phyloP scores from a whole-genome alignment of 805 yeast genomes.

The Wickerhamiella nectarea region DNA sequence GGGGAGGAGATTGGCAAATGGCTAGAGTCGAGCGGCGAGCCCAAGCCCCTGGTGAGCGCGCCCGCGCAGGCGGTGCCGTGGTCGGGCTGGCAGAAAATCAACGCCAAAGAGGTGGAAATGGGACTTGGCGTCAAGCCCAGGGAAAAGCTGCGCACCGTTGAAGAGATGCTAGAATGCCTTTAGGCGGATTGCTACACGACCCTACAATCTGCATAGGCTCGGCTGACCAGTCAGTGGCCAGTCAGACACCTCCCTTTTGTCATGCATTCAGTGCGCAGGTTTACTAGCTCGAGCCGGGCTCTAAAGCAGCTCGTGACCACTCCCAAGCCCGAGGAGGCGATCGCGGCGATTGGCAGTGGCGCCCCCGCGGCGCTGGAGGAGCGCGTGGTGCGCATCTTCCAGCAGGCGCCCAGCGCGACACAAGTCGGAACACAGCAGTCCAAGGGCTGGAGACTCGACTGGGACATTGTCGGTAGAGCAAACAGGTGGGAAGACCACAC shows the following conservation, averaged over 20 bases:
- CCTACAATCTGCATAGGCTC: too few species aligned
- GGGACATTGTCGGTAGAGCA: slow-evolving; percentile 66
- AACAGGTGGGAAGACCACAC: slow-evolving; percentile 83
- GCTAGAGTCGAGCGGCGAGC: too few species aligned
- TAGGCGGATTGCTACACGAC: too few species aligned
- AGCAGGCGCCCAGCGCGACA: slow-evolving; percentile 68
- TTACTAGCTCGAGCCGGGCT: background rate
- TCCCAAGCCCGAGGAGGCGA: slow-evolving; percentile 1
- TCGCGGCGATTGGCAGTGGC: slow-evolving; percentile 29
- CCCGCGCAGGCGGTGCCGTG: slow-evolving; percentile 27
- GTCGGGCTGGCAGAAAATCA: slow-evolving; percentile 53
- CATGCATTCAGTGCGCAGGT: background rate
- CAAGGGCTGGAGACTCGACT: slow-evolving; percentile 58
- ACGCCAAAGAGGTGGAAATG: slow-evolving; percentile 35
- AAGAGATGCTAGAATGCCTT: slow-evolving; percentile 44
- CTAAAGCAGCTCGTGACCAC: background rate
- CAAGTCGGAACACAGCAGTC: slow-evolving; percentile 45
- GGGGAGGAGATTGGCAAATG: slow-evolving; percentile 42
- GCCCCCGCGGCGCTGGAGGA: slow-evolving; percentile 55
- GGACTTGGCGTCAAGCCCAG: slow-evolving; percentile 41
- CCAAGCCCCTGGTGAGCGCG: slow-evolving; percentile 30
- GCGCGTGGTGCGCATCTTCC: slow-evolving; percentile 63
- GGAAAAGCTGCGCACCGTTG: slow-evolving; percentile 38
- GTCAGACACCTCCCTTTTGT: background rate
- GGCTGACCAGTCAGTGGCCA: too few species aligned